Conservation (phyloP, 768 basidiomycete species). For the Clitopilus hobsonii region DNA sequence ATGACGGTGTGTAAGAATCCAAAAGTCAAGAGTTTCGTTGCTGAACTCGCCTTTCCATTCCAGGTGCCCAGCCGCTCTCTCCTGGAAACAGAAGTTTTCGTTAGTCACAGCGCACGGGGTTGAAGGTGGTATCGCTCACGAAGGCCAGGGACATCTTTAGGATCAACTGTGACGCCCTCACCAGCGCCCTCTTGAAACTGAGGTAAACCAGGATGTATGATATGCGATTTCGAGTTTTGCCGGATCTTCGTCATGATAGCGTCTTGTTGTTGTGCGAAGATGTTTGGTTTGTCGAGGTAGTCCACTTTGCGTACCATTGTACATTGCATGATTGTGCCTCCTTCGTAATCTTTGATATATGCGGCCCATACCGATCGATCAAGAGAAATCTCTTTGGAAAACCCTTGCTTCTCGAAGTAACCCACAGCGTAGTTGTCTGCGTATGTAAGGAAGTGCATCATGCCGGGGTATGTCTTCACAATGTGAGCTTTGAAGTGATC, state of each 20-base stretch:
- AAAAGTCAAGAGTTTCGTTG: conserved; percentile 4
- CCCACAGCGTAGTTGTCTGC: conserved; percentile 99
- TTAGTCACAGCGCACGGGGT: conserved; percentile 3
- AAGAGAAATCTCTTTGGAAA: conserved; percentile 95
- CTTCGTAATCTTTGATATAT: conserved; percentile 99
- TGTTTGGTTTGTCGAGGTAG: conserved; percentile 77
- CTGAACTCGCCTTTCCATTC: conserved; percentile 68
- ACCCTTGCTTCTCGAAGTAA: conserved; percentile 99
- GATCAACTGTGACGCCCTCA: conserved; percentile 53
- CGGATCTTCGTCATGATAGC: conserved; percentile 88
- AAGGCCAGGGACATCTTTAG: conserved; percentile 83
- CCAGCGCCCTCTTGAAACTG: conserved; percentile 63
- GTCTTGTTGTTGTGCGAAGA: conserved; percentile 79
- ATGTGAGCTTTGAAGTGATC: conserved; percentile 96
- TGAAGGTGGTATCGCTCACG: conserved; percentile 40
- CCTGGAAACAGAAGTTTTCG: conserved; percentile 35
- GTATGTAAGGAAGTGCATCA: conserved; percentile 96
- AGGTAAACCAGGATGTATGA: conserved; percentile 75
- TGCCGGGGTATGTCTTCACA: conserved; percentile 71
- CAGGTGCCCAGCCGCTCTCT: conserved; percentile 90
- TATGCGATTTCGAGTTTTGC: conserved; percentile 79
- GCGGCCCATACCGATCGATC: conserved; percentile 92
- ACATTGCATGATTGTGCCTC: conserved; percentile 98
- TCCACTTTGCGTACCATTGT: conserved; percentile 90
- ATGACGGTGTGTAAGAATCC: background rate